phyloP scores from a whole-genome alignment of 1,139 yeast genomes.

The Taiozyma sp. region DNA sequence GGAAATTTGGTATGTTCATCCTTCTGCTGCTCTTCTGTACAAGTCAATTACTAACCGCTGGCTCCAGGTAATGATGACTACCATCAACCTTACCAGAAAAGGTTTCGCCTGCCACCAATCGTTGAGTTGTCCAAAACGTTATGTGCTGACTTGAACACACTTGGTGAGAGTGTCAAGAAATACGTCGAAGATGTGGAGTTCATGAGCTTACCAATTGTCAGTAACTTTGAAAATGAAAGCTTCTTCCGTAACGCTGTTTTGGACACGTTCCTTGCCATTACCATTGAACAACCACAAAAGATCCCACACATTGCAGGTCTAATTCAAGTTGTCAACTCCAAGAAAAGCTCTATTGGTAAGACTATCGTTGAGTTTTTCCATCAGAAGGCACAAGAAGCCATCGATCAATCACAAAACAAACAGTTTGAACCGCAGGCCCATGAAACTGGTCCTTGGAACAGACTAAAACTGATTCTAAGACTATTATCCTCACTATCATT shows the following conservation, averaged over 20 bases:
- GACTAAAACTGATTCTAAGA: conserved; percentile 64
- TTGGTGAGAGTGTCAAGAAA: conserved; percentile 57
- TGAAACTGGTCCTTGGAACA: conserved; percentile 66
- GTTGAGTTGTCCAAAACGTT: conserved; percentile 34
- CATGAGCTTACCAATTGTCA: conserved; percentile 59
- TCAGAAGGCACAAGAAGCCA: conserved; percentile 48
- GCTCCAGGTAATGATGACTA: conserved; percentile 10
- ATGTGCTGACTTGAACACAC: conserved; percentile 51
- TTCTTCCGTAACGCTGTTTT: conserved; percentile 54
- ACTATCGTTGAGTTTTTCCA: conserved; percentile 67
- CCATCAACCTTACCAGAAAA: conserved; percentile 18
- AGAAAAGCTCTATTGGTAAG: conserved; percentile 63
- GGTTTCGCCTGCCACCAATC: conserved; percentile 32
- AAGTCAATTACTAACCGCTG: conserved; percentile 1
- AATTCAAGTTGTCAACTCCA: conserved; percentile 61
- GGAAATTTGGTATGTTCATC: conserved; percentile 19
- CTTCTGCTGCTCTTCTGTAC: too few relatives aligned
- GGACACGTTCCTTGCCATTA: conserved; percentile 60
- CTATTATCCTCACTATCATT: conserved; percentile 64
- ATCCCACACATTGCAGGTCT: conserved; percentile 66
- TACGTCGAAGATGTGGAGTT: conserved; percentile 64
- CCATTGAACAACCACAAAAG: conserved; percentile 89
- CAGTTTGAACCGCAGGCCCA: conserved; percentile 24
- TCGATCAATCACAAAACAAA: conserved; percentile 32
- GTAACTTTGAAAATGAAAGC: conserved; percentile 64